These are phyloP conservation scores for Globisporangium nunn DNA, from an alignment of 352 stramenopile genomes.

Conservation along the genomic window DNA sequence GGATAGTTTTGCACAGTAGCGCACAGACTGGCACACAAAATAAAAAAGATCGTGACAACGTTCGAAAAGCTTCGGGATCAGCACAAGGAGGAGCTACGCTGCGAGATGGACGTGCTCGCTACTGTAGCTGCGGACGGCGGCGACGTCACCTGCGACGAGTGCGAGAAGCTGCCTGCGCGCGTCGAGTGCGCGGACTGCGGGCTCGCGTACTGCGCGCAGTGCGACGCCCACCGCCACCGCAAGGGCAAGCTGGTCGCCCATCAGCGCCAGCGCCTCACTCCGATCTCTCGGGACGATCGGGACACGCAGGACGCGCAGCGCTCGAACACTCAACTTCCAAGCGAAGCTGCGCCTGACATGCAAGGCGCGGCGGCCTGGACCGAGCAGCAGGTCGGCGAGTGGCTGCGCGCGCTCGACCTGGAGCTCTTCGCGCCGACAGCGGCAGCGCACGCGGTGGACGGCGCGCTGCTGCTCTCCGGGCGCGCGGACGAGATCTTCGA, in stretches of 20 bases:
- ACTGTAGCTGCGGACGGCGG: neutral
- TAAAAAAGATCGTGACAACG: too few relatives aligned
- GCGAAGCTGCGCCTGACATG: neutral
- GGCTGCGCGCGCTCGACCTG: constrained; percentile 55
- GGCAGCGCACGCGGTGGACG: constrained; percentile 34
- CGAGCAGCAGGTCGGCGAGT: constrained; percentile 38
- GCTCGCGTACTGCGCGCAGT: constrained; percentile 59
- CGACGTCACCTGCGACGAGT: constrained; percentile 56
- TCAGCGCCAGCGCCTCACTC: constrained; percentile 19
- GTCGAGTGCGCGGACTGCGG: constrained; percentile 69
- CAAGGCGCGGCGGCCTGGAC: constrained; percentile 20
- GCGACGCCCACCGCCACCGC: constrained; percentile 63
- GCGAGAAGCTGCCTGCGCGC: constrained; percentile 34
- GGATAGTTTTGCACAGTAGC: too few relatives aligned
- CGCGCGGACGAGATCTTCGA: constrained; percentile 55
- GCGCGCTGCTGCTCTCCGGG: constrained; percentile 31
- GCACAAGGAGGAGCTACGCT: too few relatives aligned
- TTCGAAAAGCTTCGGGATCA: too few relatives aligned
- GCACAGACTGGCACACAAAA: too few relatives aligned
- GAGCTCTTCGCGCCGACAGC: constrained; percentile 47
- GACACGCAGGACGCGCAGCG: too few relatives aligned
- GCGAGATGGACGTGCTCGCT: neutral
- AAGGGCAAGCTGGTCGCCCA: constrained; percentile 81
- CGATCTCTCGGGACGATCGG: too few relatives aligned
- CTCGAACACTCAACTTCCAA: neutral